phyloP scores from a whole-genome alignment of 331 rosid species.

The Malus hybrid region DNA sequence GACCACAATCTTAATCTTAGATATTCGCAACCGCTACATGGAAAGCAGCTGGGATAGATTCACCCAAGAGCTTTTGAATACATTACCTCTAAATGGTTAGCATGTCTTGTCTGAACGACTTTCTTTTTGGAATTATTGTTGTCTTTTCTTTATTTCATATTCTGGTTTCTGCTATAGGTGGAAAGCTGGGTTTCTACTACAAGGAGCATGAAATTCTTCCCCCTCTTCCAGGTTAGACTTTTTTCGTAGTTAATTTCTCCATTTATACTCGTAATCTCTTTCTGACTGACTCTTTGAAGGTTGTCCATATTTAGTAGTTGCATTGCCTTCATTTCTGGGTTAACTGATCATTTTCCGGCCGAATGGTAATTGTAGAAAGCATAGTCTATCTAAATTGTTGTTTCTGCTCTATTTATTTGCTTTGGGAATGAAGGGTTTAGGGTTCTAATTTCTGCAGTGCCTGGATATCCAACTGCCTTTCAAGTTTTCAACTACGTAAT shows the following conservation, averaged over 20 bases:
- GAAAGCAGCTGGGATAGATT: slow-evolving; percentile 79
- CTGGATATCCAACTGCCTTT: background rate
- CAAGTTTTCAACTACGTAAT: background rate
- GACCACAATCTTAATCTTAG: slow-evolving; percentile 29
- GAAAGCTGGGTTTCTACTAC: slow-evolving; percentile 89
- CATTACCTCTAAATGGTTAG: slow-evolving; percentile 74
- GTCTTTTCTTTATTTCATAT: slow-evolving; percentile 18
- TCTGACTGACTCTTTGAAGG: background rate
- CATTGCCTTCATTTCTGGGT: background rate
- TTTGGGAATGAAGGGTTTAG: background rate
- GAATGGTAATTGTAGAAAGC: background rate
- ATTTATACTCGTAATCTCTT: background rate
- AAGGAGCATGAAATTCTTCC: slow-evolving; percentile 97
- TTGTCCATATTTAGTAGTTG: background rate
- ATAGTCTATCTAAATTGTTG: background rate
- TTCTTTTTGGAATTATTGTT: background rate
- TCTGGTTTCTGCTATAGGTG: slow-evolving; percentile 36
- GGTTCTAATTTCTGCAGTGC: background rate
- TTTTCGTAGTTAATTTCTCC: no score
- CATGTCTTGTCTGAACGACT: background rate
- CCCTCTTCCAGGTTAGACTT: slow-evolving; percentile 73
- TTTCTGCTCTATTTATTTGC: background rate
- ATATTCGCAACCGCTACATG: slow-evolving; percentile 58
- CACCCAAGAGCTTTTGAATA: slow-evolving; percentile 54
- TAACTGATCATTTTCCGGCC: background rate